phyloP scores from a whole-genome alignment of 306 rosid species.

The Castanea mollissima region DNA sequence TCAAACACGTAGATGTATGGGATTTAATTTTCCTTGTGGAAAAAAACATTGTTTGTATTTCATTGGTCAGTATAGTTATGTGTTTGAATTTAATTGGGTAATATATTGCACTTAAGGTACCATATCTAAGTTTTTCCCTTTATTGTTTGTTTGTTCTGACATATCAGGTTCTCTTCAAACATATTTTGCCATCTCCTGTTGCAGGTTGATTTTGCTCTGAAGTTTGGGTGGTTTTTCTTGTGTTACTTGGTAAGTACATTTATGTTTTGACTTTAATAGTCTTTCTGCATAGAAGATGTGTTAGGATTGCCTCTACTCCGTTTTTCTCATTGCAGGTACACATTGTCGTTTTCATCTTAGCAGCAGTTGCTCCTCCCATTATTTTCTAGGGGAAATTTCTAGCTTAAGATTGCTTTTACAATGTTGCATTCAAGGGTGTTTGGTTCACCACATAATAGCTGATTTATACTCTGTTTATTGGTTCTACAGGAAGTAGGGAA shows the following conservation, averaged over 20 bases:
- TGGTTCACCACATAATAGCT: slow-evolving; percentile 9
- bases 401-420: slow-evolving; percentile 55
- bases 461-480: slow-evolving; percentile 11
- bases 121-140: no score
- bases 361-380: slow-evolving; percentile 84
- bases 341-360: slow-evolving; percentile 75
- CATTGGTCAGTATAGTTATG: no score
- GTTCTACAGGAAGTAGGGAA: slow-evolving; percentile 19
- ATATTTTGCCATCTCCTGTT: slow-evolving; percentile 27
- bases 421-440: slow-evolving; percentile 2
- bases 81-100: no score
- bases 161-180: slow-evolving; percentile 15
- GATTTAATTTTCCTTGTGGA: no score
- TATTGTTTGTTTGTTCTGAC: not conserved
- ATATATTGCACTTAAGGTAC: no score
- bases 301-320: slow-evolving; percentile 26
- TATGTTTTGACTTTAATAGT: slow-evolving; percentile 9
- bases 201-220: slow-evolving; percentile 93
- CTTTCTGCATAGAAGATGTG: slow-evolving; percentile 19
- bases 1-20: not conserved
- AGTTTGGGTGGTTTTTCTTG: slow-evolving; percentile 90
- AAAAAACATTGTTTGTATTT: no score
- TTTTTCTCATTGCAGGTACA: slow-evolving; percentile 59
- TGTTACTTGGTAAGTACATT: slow-evolving; percentile 53
- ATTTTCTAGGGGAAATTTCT: slow-evolving; percentile 79